Evolutionary conservation across 116 monocot genomes (phyloP).

Genomic region (Cymodocea nodosa): DNA sequence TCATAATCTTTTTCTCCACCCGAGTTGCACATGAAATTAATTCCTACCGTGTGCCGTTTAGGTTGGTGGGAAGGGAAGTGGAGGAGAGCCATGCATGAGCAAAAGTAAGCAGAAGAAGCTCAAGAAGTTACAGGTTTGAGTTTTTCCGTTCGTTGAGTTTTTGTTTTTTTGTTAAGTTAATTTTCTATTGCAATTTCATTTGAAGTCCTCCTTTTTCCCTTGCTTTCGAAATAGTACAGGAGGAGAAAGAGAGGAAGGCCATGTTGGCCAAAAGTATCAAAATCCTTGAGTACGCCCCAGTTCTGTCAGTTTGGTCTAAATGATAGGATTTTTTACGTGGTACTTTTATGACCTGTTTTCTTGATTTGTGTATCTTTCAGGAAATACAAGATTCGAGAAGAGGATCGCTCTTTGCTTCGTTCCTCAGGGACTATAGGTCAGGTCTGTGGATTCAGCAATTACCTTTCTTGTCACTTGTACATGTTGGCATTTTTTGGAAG

Average conservation of each 20-base stretch:
- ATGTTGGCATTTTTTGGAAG: neutral
- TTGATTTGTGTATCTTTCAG: slow-evolving; percentile 15
- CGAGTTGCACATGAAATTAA: neutral
- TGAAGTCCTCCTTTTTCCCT: too few species aligned
- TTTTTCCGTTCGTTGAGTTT: slow-evolving; percentile 4
- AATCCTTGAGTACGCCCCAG: slow-evolving; percentile 41
- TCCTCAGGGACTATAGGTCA: slow-evolving; percentile 86
- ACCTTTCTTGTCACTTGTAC: neutral
- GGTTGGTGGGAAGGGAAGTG: neutral
- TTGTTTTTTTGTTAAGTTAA: neutral
- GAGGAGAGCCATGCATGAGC: slow-evolving; percentile 6
- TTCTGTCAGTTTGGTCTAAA: neutral
- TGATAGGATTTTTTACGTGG: neutral
- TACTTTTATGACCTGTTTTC: neutral
- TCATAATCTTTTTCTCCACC: neutral
- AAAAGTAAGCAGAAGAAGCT: slow-evolving; percentile 13
- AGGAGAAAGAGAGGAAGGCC: slow-evolving; percentile 57
- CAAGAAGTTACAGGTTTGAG: neutral
- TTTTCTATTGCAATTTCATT: neutral
- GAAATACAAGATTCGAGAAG: slow-evolving; percentile 62
- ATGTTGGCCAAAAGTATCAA: slow-evolving; percentile 47
- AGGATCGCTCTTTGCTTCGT: slow-evolving; percentile 47
- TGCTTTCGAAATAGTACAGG: slow-evolving; percentile 13
- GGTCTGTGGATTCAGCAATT: slow-evolving; percentile 26
- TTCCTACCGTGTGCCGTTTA: neutral